Evolutionary conservation across 768 basidiomycete genomes (phyloP).

Genomic region (Trametes cingulata): DNA sequence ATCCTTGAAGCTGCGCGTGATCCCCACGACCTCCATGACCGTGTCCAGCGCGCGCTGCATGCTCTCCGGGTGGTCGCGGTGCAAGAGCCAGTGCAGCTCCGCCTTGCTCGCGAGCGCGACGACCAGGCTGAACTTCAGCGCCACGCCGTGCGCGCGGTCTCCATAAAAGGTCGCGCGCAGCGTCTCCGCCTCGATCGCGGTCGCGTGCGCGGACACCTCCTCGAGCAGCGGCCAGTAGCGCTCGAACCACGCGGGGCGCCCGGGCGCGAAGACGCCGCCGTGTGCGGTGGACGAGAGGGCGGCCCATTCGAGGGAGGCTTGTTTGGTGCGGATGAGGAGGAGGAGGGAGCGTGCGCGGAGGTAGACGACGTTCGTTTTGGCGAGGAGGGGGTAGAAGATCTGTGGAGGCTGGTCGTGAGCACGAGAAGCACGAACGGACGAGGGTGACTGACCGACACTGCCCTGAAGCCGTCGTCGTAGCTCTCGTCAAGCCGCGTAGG

Average conservation of each 20-base stretch:
- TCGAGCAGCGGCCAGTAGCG: constrained; percentile 29
- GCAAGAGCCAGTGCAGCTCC: constrained; percentile 27
- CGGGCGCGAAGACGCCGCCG: constrained; percentile 12
- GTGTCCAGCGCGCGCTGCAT: constrained; percentile 23
- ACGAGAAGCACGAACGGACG: not conserved
- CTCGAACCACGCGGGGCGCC: constrained; percentile 22
- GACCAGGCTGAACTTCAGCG: constrained; percentile 28
- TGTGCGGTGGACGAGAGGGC: constrained; percentile 7
- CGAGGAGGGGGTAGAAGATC: constrained; percentile 18
- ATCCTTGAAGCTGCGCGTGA: constrained; percentile 27
- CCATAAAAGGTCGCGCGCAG: constrained; percentile 25
- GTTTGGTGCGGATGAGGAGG: constrained; percentile 12
- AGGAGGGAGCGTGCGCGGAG: constrained; percentile 21
- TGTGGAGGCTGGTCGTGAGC: not conserved
- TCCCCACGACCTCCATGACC: constrained; percentile 26
- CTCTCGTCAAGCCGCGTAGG: constrained; percentile 14
- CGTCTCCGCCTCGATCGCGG: constrained; percentile 22
- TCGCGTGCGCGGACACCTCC: constrained; percentile 22
- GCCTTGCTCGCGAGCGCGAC: constrained; percentile 26
- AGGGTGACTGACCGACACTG: constrained; percentile 17
- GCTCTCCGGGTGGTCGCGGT: constrained; percentile 25
- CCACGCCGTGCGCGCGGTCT: constrained; percentile 21
- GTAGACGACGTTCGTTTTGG: constrained; percentile 23
- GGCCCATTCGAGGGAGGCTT: constrained; percentile 8
- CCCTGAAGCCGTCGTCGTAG: constrained; percentile 24